Conservation (phyloP, 306 rosid species). For the Castanea sativa region DNA sequence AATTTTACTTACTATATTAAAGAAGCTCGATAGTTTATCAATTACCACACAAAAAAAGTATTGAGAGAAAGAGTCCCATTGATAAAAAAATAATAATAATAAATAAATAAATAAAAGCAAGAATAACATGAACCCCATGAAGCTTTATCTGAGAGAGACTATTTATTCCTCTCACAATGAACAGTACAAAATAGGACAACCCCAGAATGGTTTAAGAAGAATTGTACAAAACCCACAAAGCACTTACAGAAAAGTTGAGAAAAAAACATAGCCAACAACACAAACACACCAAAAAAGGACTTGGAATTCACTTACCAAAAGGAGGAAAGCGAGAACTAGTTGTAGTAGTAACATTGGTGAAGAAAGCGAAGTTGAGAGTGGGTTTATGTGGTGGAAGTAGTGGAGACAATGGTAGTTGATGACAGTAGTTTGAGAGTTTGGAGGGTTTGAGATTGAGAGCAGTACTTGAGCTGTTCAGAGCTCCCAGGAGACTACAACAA, state of each 20-base stretch:
- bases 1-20: neutral
- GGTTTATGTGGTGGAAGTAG: conserved; percentile 17
- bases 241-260: neutral
- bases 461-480: conserved; percentile 31
- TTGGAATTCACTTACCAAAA: conserved; percentile 31
- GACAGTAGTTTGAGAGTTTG: conserved; percentile 5
- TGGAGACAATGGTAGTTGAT: conserved; percentile 5
- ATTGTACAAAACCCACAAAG: neutral
- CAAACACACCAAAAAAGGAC: neutral
- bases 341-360: conserved; percentile 20
- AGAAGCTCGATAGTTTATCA: neutral
- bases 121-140: neutral
- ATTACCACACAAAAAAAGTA: neutral
- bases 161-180: neutral
- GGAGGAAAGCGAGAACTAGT: conserved; percentile 28
- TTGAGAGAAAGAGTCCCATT: neutral
- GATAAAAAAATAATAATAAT: too few species aligned
- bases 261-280: neutral
- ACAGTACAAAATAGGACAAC: neutral
- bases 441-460: conserved; percentile 15
- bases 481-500: conserved; percentile 29
- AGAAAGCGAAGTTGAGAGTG: conserved; percentile 17
- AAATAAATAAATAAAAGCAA: neutral
- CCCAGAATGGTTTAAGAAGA: neutral
- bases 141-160: neutral